These are phyloP conservation scores for Meyerozyma elateridarum DNA, from an alignment of 1,139 yeast genomes.

Conservation along the genomic window DNA sequence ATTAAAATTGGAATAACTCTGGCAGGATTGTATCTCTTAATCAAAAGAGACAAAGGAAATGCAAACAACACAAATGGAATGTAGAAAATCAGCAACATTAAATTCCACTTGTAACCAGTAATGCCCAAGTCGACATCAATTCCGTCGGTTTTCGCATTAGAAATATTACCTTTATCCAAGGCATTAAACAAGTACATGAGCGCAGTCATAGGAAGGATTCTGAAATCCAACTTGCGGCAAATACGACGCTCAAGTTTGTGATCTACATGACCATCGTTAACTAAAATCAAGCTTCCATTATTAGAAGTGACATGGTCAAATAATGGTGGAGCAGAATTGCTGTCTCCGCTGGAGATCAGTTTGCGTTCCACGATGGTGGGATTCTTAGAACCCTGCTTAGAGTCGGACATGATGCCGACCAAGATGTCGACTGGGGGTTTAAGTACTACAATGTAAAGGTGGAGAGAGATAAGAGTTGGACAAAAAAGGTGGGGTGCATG, in stretches of 20 bases:
- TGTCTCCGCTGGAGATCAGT: conserved; percentile 11
- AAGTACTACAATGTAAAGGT: conserved; percentile 3
- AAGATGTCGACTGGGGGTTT: conserved; percentile 1
- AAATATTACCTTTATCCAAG: conserved; percentile 21
- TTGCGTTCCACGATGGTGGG: conserved; percentile 2
- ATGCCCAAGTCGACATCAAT: conserved; percentile 17
- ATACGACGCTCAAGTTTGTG: conserved; percentile 20
- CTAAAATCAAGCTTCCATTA: conserved; percentile 9
- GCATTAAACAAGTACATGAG: conserved; percentile 26
- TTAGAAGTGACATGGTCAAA: conserved; percentile 16
- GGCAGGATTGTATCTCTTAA: conserved; percentile 19
- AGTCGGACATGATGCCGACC: neutral
- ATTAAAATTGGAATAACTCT: conserved; percentile 18
- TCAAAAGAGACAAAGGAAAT: conserved; percentile 17
- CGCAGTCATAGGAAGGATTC: conserved; percentile 27
- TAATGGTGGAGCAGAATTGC: conserved; percentile 6
- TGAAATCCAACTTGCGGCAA: conserved; percentile 29
- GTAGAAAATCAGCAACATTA: conserved; percentile 21
- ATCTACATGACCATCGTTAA: conserved; percentile 13
- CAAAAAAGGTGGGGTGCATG: conserved; percentile 1
- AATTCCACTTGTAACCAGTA: conserved; percentile 18
- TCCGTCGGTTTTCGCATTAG: conserved; percentile 21
- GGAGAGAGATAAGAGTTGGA: neutral
- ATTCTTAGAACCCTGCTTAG: neutral
- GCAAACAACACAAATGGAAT: conserved; percentile 21